Evolutionary conservation across 2,329 filamentous ascomycete genomes (phyloP).

Genomic region (Dactylella cylindrospora): DNA sequence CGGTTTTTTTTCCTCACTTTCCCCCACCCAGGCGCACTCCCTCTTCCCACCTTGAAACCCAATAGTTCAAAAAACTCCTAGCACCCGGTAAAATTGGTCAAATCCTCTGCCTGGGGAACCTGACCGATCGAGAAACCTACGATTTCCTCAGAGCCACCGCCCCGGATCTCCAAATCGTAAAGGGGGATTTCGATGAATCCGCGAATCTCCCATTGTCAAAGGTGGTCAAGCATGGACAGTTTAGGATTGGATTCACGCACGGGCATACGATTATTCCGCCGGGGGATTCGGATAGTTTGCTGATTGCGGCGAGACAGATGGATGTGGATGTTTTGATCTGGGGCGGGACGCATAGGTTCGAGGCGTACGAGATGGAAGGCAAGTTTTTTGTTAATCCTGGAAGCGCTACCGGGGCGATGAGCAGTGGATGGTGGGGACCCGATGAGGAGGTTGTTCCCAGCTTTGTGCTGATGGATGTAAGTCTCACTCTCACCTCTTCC

Average conservation of each 20-base stretch:
- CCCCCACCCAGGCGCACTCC: not conserved
- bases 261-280: constrained; percentile 71
- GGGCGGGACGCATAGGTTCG: constrained; percentile 70
- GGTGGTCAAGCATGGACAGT: constrained; percentile 68
- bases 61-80: constrained; percentile 60
- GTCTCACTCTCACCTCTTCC: constrained; percentile 50
- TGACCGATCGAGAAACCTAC: constrained; percentile 61
- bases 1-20: constrained; percentile 9
- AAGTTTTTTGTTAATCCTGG: constrained; percentile 72
- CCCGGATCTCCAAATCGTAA: constrained; percentile 68
- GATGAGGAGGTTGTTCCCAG: constrained; percentile 64
- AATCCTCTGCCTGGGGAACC: constrained; percentile 62
- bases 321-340: constrained; percentile 70
- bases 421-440: constrained; percentile 61
- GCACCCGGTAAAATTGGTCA: constrained; percentile 63
- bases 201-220: constrained; percentile 66
- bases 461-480: constrained; percentile 71
- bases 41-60: no score
- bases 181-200: constrained; percentile 70
- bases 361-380: constrained; percentile 71
- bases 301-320: constrained; percentile 71
- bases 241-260: constrained; percentile 70
- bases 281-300: constrained; percentile 65
- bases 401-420: constrained; percentile 67
- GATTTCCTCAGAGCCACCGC: constrained; percentile 60